phyloP scores from a whole-genome alignment of 768 basidiomycete genomes.

The Lentinus tigrinus region DNA sequence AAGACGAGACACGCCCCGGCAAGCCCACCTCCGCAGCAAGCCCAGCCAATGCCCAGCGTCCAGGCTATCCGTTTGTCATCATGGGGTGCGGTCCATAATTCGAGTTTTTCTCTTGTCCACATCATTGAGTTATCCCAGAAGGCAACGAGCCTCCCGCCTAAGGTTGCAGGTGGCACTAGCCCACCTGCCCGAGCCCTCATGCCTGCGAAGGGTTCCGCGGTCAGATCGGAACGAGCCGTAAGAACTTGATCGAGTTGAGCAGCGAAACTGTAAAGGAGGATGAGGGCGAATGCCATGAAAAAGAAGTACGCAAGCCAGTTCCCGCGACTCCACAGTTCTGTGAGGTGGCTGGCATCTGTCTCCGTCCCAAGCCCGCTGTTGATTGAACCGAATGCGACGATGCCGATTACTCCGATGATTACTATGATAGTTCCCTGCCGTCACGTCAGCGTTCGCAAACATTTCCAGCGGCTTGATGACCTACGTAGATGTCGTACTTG shows the following conservation, averaged over 20 bases:
- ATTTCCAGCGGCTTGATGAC: slow-evolving; percentile 21
- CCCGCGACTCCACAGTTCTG: slow-evolving; percentile 78
- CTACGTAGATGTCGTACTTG: slow-evolving; percentile 76
- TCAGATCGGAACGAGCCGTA: slow-evolving; percentile 65
- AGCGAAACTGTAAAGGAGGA: slow-evolving; percentile 65
- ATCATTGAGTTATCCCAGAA: slow-evolving; percentile 48
- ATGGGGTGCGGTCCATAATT: slow-evolving; percentile 72
- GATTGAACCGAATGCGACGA: slow-evolving; percentile 83
- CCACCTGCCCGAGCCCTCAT: slow-evolving; percentile 32
- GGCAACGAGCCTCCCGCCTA: slow-evolving; percentile 34
- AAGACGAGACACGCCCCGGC: slow-evolving; percentile 91
- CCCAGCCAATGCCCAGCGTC: slow-evolving; percentile 93
- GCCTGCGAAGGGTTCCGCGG: slow-evolving; percentile 51
- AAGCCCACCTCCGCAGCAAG: slow-evolving; percentile 86
- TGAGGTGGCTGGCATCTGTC: slow-evolving; percentile 73
- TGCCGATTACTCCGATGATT: slow-evolving; percentile 81
- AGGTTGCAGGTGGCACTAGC: slow-evolving; percentile 20
- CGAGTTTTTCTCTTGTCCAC: slow-evolving; percentile 61
- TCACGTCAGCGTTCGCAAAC: background rate
- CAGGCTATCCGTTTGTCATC: slow-evolving; percentile 86
- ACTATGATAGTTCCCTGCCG: slow-evolving; percentile 78
- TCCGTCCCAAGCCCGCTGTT: slow-evolving; percentile 76
- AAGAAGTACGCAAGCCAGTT: slow-evolving; percentile 94
- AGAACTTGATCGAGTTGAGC: slow-evolving; percentile 74
- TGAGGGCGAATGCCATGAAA: slow-evolving; percentile 68